Conservation (phyloP, 23 red algal genomes). For the Agarophyton chilense region DNA sequence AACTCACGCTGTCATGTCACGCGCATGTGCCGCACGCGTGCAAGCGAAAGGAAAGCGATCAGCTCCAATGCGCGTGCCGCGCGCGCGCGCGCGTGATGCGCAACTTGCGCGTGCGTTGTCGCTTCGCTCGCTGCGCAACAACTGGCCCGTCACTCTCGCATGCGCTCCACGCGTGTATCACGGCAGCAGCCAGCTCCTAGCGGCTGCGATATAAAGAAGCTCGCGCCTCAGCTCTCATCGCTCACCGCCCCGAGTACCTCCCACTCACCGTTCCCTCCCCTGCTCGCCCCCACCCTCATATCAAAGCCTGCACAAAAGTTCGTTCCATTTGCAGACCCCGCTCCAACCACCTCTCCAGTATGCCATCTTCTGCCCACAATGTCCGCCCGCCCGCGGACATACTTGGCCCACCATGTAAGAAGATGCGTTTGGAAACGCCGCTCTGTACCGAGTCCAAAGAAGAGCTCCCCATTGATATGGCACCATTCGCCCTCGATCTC, state of each 20-base stretch:
- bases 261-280: neutral
- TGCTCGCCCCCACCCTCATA: neutral
- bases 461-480: constrained; percentile 4
- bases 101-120: neutral
- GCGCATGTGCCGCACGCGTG: neutral
- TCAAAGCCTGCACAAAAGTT: too few species aligned
- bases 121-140: too few species aligned
- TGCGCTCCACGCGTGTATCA: too few species aligned
- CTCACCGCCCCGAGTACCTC: neutral
- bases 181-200: neutral
- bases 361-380: neutral
- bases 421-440: neutral
- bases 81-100: neutral
- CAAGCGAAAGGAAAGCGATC: neutral
- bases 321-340: neutral
- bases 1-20: neutral
- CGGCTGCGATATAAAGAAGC: neutral
- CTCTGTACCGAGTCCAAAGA: neutral
- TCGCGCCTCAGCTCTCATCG: neutral
- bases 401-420: neutral
- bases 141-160: too few species aligned
- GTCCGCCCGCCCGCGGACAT: neutral
- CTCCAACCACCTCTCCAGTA: neutral
- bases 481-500: neutral
- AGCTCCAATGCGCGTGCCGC: neutral